These are phyloP conservation scores for Lactarius psammicola DNA, from an alignment of 768 basidiomycete genomes.

Conservation along the genomic window DNA sequence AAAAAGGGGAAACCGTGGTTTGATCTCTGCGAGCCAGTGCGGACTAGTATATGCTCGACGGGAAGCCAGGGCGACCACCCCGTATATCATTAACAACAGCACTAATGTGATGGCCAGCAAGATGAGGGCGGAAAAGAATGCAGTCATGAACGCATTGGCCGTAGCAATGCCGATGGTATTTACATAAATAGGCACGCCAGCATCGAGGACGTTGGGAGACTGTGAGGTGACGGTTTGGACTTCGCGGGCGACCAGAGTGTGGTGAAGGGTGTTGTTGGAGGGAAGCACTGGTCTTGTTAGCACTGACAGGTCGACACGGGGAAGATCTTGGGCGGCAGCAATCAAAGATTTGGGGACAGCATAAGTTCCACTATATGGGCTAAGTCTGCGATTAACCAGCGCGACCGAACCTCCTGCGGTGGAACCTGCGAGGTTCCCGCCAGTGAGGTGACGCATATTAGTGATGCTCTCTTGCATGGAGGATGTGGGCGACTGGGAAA, in stretches of 20 bases:
- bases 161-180: conserved; percentile 76
- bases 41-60: conserved; percentile 30
- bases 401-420: conserved; percentile 61
- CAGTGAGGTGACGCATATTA: conserved; percentile 78
- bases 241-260: conserved; percentile 32
- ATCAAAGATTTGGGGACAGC: conserved; percentile 12
- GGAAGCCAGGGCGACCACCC: conserved; percentile 32
- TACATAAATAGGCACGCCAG: conserved; percentile 80
- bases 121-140: conserved; percentile 74
- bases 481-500: conserved; percentile 51
- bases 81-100: conserved; percentile 53
- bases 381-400: conserved; percentile 76
- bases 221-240: conserved; percentile 65
- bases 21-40: conserved; percentile 28
- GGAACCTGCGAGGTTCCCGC: conserved; percentile 66
- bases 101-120: conserved; percentile 57
- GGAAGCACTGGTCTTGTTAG: background rate
- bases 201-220: conserved; percentile 66
- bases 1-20: conserved; percentile 45
- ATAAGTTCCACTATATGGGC: conserved; percentile 66
- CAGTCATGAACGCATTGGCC: conserved; percentile 87
- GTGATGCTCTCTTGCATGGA: conserved; percentile 76
- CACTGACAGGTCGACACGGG: conserved; percentile 28
- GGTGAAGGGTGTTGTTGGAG: background rate
- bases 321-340: conserved; percentile 26